These are phyloP conservation scores for Corylus heterophylla DNA, from an alignment of 306 rosid genomes.

Conservation along the genomic window DNA sequence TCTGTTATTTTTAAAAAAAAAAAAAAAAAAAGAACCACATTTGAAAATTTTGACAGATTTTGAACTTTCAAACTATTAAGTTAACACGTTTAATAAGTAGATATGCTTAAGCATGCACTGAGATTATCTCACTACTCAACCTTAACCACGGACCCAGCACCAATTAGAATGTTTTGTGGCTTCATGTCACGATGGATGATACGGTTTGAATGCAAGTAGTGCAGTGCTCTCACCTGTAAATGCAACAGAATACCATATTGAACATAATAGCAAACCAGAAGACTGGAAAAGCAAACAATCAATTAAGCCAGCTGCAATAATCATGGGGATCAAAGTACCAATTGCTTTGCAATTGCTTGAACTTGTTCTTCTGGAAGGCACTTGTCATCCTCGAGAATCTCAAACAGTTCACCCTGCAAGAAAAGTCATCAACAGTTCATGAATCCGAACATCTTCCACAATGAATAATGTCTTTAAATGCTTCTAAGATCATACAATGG, in stretches of 20 bases:
- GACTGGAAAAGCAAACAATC: neutral
- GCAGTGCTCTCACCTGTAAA: constrained; percentile 84
- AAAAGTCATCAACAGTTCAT: constrained; percentile 25
- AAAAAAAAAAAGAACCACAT: neutral
- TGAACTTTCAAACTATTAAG: neutral
- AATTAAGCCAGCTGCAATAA: constrained; percentile 11
- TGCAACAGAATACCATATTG: constrained; percentile 8
- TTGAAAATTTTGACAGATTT: neutral
- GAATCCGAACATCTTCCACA: constrained; percentile 9
- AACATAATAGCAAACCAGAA: constrained; percentile 7
- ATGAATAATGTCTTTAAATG: constrained; percentile 12
- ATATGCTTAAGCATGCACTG: neutral
- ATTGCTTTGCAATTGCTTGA: constrained; percentile 97
- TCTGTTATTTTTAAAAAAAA: neutral
- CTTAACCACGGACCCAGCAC: constrained; percentile 95
- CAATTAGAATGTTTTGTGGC: constrained; percentile 98
- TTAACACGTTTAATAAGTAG: neutral
- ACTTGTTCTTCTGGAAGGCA: constrained; percentile 99
- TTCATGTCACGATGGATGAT: constrained; percentile 98
- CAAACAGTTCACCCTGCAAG: constrained; percentile 90
- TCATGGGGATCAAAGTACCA: constrained; percentile 51
- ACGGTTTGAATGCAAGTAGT: constrained; percentile 95
- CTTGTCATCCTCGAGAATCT: constrained; percentile 98
- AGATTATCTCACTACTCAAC: constrained; percentile 37
- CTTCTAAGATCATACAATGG: constrained; percentile 17